Base-by-base conservation (phyloP, 1,284 basidiomycete species). In the Hypsizygus ulmarius region DNA sequence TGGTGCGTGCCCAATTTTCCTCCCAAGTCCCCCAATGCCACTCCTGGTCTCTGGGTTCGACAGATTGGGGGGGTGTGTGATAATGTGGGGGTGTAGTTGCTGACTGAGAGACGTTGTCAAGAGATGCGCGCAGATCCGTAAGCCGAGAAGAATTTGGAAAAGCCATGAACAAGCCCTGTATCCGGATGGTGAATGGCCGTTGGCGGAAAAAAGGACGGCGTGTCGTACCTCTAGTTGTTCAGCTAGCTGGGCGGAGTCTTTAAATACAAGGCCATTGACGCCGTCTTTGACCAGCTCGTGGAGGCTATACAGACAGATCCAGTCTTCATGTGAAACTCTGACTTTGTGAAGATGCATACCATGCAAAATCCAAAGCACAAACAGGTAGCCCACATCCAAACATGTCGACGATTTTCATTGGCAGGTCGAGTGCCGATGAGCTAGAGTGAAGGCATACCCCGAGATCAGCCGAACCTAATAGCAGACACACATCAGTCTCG, bases 391-490 rank as follows among this genome's bases (percentile, higher is more conserved):
- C 87, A 57, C 94, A 98, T 0, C 97, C 97, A 67, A 99, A 97
- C 97, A 99, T 98, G 66, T 99, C 97, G 2, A 99, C 95, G 7
- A 99, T 87, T 68, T 99, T 99, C 97, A 99, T 99, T 1, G 97
- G 97, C 44, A 99, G 73, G 67, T 99, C 97, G 38, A 96, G 70
- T 0, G 82, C 90, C 0, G 92, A 96, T 0, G 91, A 94, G 64
- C 90, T 93, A 12, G 85, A 82, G 66, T 99, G 97, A 47, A 99
- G 72, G 49, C 85, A 93, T 40, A 99, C 79, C 0, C 97, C 97
- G 14, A 99, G 59, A 66, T 99, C 94, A 2, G 94, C 93, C 3
- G 90, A 89, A 21, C 96, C 91, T 91, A 50, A n/a, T 49, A 45
- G 14, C 32, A 38, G 27, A 47, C 14, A 4, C 3, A 21, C 47